Evolutionary conservation across 2,329 filamentous ascomycete species (phyloP), one percentile per base, ranked within the genome.

Genomic region (Zalaria obscura): DNA sequence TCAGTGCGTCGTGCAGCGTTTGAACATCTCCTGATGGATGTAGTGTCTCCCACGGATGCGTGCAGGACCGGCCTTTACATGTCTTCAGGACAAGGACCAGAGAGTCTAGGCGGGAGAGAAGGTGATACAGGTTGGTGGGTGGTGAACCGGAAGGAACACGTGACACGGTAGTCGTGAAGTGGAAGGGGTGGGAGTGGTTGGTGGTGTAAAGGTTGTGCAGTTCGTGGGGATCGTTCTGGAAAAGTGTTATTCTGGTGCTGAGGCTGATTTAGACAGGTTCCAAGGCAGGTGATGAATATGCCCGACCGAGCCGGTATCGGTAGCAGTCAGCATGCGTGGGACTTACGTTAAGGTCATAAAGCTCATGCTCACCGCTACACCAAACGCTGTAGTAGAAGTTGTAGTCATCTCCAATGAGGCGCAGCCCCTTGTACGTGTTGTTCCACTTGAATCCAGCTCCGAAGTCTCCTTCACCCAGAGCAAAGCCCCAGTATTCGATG

Each of bases 281-380:
- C 18, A 18, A 18, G 18, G 18, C 18, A 18, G 18, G 18, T 18
- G 18, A 18, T 18, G 18, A 18, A 18, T 18, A 18, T 18, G 18
- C 18, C 18, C 18, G 18, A 18, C 18, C 18, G 18, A 18, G 18
- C 18, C 18, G 18, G 18, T 18, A 18, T 18, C 18, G 18, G 18
- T 18, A 18, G 18, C 18, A 18, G 18, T 18, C 18, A 18, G 18
- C 18, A 18, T 18, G 18, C 18, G 18, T 18, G 18, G 40, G 39
- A 32, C 48, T 46, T 3, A 36, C 29, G 3, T 26, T 29, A 34
- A 56, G 40, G 28, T 82, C 69, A 52, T 82, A 83, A 2, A 80
- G 66, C 54, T 83, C 78, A 42, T 75, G 72, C 51, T 81, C 77
- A 40, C 76, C 75, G 9, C 61, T 79, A 52, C 80, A 83, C 78